These are phyloP conservation scores for Eimeria sp. DNA, from an alignment of 169 alveolate genomes.

Conservation along the genomic window DNA sequence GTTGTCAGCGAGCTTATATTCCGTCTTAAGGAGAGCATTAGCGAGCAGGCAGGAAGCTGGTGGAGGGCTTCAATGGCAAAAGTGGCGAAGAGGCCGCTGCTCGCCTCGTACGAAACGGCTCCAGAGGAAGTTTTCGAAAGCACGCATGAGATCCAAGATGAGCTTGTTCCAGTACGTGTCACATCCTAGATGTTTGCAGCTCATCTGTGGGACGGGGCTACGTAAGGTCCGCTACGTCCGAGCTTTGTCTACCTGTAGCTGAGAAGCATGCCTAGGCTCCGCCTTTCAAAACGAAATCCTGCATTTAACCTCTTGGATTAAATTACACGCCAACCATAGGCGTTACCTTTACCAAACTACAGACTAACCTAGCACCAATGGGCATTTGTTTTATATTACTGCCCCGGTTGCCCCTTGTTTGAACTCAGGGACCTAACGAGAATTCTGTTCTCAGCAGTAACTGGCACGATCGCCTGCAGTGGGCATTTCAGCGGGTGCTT, in stretches of 20 bases:
- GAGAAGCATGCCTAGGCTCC: not conserved
- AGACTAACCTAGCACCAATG: not conserved
- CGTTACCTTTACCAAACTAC: not conserved
- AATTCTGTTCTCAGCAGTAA: conserved; percentile 78
- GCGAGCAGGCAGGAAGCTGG: conserved; percentile 69
- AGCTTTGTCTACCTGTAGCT: not conserved
- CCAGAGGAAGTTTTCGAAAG: conserved; percentile 31
- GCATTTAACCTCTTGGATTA: not conserved
- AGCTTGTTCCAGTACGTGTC: conserved; percentile 43
- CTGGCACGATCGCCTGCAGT: conserved; percentile 83
- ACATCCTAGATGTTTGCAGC: not conserved
- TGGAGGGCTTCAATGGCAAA: conserved; percentile 70
- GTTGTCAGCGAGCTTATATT: conserved; percentile 46
- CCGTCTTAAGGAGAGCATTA: conserved; percentile 50
- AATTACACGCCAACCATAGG: not conserved
- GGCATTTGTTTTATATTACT: not conserved
- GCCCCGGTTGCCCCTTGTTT: not conserved
- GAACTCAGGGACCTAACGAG: conserved; percentile 75
- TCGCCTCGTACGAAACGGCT: conserved; percentile 66
- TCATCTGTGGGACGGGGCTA: not conserved
- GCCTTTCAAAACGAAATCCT: not conserved
- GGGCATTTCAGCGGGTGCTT: conserved; percentile 77
- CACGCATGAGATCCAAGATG: conserved; percentile 48
- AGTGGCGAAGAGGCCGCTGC: conserved; percentile 49
- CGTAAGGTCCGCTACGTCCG: not conserved